Conservation (phyloP, 2,329 filamentous ascomycete species). For the Epichloe sylvatica region DNA sequence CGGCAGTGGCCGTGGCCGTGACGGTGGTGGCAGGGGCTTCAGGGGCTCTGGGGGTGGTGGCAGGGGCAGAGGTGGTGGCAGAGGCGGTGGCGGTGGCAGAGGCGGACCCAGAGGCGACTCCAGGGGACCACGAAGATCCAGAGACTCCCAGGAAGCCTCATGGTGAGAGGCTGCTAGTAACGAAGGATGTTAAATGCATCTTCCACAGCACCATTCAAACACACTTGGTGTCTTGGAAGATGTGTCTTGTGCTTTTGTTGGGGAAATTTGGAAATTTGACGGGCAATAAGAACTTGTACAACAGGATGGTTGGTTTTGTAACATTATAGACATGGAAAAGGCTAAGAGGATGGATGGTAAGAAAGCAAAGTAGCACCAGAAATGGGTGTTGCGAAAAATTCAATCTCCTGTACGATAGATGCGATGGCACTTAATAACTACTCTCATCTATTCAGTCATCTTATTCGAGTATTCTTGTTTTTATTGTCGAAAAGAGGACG, state of each 20-base stretch:
- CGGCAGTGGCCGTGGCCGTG: conserved; percentile 11
- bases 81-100: background rate
- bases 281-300: conserved; percentile 1
- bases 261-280: background rate
- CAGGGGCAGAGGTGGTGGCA: conserved; percentile 1
- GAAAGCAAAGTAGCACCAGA: background rate
- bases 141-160: background rate
- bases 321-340: background rate
- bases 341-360: background rate
- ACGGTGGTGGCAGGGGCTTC: conserved; percentile 8
- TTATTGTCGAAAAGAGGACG: background rate
- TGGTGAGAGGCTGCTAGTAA: background rate
- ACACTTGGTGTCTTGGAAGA: background rate
- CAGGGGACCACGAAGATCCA: background rate
- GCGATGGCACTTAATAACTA: background rate
- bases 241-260: background rate
- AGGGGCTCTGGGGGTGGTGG: background rate
- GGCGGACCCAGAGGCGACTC: background rate
- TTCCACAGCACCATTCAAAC: background rate
- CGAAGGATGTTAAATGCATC: background rate
- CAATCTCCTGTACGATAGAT: conserved; percentile 3
- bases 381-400: background rate
- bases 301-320: conserved; percentile 2
- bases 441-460: background rate
- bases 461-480: background rate